A percentile compares a stretch with the other conserved stretches of the same genome.
These are phyloP conservation scores for Stemphylium lycopersici DNA, from an alignment of 2,329 filamentous ascomycete species.

Conservation along the genomic window DNA sequence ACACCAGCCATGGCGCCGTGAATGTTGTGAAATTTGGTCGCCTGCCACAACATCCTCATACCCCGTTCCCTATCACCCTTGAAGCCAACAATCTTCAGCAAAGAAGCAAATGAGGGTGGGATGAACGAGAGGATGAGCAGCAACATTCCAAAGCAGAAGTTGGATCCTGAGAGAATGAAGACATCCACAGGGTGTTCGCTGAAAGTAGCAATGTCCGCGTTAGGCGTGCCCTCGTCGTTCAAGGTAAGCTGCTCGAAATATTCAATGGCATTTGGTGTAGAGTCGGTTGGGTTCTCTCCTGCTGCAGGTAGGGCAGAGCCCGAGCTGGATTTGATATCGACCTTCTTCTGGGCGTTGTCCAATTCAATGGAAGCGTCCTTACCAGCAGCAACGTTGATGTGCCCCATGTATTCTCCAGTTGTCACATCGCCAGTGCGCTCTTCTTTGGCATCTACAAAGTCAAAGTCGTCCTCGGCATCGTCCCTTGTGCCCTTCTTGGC, in stretches of 20 bases:
- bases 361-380: slow-evolving; percentile 32
- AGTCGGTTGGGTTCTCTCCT: slow-evolving; percentile 22
- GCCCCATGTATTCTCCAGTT: slow-evolving; percentile 56
- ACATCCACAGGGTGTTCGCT: slow-evolving; percentile 75
- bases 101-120: slow-evolving; percentile 84
- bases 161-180: slow-evolving; percentile 87
- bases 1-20: slow-evolving; percentile 91
- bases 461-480: slow-evolving; percentile 47
- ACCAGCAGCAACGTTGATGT: slow-evolving; percentile 41
- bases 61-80: slow-evolving; percentile 84
- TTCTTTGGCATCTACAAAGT: slow-evolving; percentile 65
- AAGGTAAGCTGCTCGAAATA: slow-evolving; percentile 42
- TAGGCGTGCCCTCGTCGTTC: slow-evolving; percentile 47
- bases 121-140: slow-evolving; percentile 90
- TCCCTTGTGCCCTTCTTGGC: slow-evolving; percentile 17
- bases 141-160: slow-evolving; percentile 87
- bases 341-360: slow-evolving; percentile 30
- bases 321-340: slow-evolving; percentile 34
- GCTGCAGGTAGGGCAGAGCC: slow-evolving; percentile 30
- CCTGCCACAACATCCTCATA: slow-evolving; percentile 86
- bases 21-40: slow-evolving; percentile 82
- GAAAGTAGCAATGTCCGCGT: slow-evolving; percentile 68
- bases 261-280: slow-evolving; percentile 32
- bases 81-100: slow-evolving; percentile 90
- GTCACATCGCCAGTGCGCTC: slow-evolving; percentile 54